A percentile compares a stretch with the other conserved stretches of the same genome.
Conservation (phyloP, 192 early-diverging fungal genomes). For the Coemansia sp. region DNA sequence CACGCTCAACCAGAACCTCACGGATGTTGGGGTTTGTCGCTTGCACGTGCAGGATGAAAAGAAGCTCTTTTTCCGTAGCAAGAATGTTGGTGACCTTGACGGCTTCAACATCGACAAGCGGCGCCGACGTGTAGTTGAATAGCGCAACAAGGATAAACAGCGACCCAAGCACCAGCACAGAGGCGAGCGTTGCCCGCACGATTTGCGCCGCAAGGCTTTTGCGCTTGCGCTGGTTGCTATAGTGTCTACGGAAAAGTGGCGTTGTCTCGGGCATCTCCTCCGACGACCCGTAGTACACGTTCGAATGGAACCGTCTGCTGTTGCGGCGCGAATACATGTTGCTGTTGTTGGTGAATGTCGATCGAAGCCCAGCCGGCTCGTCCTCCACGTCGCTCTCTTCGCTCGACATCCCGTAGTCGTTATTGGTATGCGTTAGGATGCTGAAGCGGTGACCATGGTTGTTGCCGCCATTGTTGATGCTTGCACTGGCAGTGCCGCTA, state of each 20-base stretch:
- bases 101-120: conserved; percentile 52
- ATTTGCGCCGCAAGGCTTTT: conserved; percentile 21
- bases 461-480: conserved; percentile 19
- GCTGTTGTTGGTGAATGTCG: conserved; percentile 30
- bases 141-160: conserved; percentile 44
- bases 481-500: conserved; percentile 15
- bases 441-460: conserved; percentile 44
- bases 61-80: conserved; percentile 67
- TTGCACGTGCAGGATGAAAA: conserved; percentile 64
- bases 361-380: conserved; percentile 50
- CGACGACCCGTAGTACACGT: conserved; percentile 49
- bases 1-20: conserved; percentile 57
- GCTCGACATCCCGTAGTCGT: conserved; percentile 48
- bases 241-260: conserved; percentile 50
- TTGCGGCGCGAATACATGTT: conserved; percentile 50
- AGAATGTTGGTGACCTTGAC: conserved; percentile 59
- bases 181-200: conserved; percentile 20
- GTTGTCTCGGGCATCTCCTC: conserved; percentile 53
- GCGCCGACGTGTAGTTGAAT: conserved; percentile 53
- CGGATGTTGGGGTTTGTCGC: conserved; percentile 61
- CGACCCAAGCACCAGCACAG: conserved; percentile 24
- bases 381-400: conserved; percentile 50
- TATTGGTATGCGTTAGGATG: conserved; percentile 47
- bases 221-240: conserved; percentile 41
- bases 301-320: conserved; percentile 44